Percentiles rank a stretch among this genome's conserved stretches.
phyloP scores from a whole-genome alignment of 768 basidiomycete genomes.

The Asterophora parasitica region DNA sequence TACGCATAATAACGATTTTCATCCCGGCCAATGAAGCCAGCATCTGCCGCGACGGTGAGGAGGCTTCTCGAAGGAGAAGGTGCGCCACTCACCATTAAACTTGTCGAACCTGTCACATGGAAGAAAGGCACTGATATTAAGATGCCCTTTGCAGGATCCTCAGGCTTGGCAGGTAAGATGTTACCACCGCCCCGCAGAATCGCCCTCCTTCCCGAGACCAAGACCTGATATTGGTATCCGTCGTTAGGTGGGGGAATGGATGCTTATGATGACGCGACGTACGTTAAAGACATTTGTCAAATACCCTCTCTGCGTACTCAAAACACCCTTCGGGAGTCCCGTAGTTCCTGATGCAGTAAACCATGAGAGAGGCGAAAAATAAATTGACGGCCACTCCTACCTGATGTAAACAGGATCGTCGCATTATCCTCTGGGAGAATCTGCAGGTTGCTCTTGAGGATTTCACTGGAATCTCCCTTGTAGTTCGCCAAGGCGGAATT shows the following conservation, averaged over 20 bases:
- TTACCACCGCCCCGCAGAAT: constrained; percentile 35
- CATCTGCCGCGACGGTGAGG: constrained; percentile 24
- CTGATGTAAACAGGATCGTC: constrained; percentile 50
- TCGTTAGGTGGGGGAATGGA: not conserved
- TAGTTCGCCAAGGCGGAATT: constrained; percentile 30
- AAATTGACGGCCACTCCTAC: constrained; percentile 19
- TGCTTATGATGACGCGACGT: constrained; percentile 2
- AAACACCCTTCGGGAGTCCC: constrained; percentile 41
- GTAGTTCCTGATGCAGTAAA: constrained; percentile 23
- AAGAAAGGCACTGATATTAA: constrained; percentile 55
- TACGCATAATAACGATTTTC: constrained; percentile 46
- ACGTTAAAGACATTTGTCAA: constrained; percentile 46
- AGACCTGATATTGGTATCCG: constrained; percentile 22
- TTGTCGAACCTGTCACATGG: constrained; percentile 45
- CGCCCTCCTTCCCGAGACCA: constrained; percentile 29
- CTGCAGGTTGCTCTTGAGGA: constrained; percentile 24
- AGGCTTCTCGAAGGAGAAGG: too few species aligned
- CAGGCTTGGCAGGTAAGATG: constrained; percentile 22
- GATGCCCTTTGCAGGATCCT: constrained; percentile 37
- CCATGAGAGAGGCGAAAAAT: too few species aligned
- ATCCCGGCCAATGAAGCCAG: constrained; percentile 35
- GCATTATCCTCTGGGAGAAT: constrained; percentile 44
- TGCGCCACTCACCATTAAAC: constrained; percentile 13
- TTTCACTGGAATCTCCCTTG: constrained; percentile 25
- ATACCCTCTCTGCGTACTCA: constrained; percentile 46